Base-by-base conservation (phyloP, 257 asterid genomes). In the Avicennia marina region DNA sequence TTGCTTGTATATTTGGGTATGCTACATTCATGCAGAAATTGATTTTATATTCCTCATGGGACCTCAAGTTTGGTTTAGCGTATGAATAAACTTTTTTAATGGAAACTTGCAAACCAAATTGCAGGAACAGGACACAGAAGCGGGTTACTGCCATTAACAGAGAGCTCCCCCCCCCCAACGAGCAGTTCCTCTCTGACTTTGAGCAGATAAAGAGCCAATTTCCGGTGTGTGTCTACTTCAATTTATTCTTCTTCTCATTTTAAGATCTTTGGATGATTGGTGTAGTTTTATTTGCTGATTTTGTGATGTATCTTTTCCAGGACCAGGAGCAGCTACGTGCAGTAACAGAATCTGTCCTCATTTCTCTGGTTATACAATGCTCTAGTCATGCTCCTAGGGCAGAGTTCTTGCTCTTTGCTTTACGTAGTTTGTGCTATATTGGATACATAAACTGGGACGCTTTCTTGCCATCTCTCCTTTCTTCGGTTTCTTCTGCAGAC, bases 311-410 rank as follows among this genome's bases (percentile, higher is more conserved):
- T 67, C 21, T 70, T 66, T 32, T 44, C 25, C 87, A 91, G 98
- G 97, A 91, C 70, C 88, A 80, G 75, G 98, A 83, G 60, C 95
- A 85, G 66, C 65, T 91, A 51, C 84, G 90, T 62, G 78, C 66
- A 48, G 90, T 86, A 72, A 77, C 87, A 18, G 98, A 91, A 70
- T 81, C 95, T 60, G 81, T 77, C 65, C 75, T 91, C 43, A 82
- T 86, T 68, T 78, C 90, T 56, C 79, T 88, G 69, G 94, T 88
- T 68, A 73, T 83, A 68, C 89, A 86, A 70, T 91, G 95, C 70
- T 86, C 91, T 68, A 76, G 77, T 72, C 97, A 91, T 72, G 89
- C 94, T 53, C 98, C 97, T 13, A 75, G 94, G 70, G 97, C 98
- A 53, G 90, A 88, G 69, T 91, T 91, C 70, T 76, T 91, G 72